Base-by-base conservation (phyloP, 768 basidiomycete genomes). In the Zangia roseola region DNA sequence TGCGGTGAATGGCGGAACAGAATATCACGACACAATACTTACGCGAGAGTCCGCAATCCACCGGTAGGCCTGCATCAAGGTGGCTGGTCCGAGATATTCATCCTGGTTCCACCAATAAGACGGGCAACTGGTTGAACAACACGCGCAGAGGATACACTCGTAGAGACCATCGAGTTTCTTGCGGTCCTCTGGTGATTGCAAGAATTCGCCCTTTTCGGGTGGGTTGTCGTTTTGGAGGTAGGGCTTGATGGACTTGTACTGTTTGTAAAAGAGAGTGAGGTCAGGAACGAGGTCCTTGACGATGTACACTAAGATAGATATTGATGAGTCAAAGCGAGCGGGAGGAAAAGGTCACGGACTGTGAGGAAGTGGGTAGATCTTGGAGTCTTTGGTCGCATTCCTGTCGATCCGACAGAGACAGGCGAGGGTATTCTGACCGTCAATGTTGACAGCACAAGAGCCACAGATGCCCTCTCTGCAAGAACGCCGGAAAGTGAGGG, bases 71-170 rank as follows among this genome's bases (percentile, higher is more conserved):
- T 93, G 90, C 92, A 97, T 93, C 60, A 97, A 74, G 0, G 94
- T 94, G 1, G 95, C 95, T 6, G 95, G 95, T 30, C 95, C 94
- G 34, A 99, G 87, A 71, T 99, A 99, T 69, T 93, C 89, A 65
- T 97, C 94, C 71, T 94, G 92, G 74, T 97, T 98, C 95, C 95
- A 98, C 95, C 95, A 97, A 72, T 98, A 97, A 25, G 86, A 89
- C 5, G 95, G 95, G 79, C 95, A 99, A 37, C 89, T 90, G 0
- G 95, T 98, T 36, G 94, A 94, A 75, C 95, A 99, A 73, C 97
- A 97, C 2, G 95, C 92, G 62, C 92, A 94, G 48, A 94, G 83
- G 55, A 95, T 97, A 69, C 94, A 94, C 70, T 97, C 97, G 75
- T 98, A 99, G 75, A 98, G 82, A 41, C 94, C 94, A 58, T 90